Conservation (phyloP, 306 rosid species). For the Coriaria nepalensis region DNA sequence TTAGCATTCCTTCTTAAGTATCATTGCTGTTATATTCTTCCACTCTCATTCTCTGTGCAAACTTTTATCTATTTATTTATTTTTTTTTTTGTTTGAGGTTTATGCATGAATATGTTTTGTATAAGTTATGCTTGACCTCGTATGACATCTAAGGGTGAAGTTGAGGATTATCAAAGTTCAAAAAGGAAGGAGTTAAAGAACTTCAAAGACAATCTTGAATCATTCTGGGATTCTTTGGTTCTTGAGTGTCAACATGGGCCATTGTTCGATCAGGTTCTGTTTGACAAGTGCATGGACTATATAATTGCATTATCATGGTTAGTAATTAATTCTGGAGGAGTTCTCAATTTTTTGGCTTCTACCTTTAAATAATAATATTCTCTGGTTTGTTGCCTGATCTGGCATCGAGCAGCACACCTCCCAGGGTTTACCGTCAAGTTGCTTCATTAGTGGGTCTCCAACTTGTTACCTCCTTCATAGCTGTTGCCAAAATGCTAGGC, state of each 20-base stretch:
- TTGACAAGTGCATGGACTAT: conserved; percentile 98
- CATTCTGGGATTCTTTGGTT: conserved; percentile 76
- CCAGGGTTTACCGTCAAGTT: conserved; percentile 91
- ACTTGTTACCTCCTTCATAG: conserved; percentile 79
- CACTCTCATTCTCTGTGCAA: background rate
- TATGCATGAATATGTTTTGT: conserved; percentile 5
- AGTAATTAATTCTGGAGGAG: conserved; percentile 19
- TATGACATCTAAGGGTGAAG: conserved; percentile 51
- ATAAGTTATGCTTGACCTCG: conserved; percentile 19
- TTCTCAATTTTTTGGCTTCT: conserved; percentile 11
- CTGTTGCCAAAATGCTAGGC: conserved; percentile 72
- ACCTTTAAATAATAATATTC: conserved; percentile 9
- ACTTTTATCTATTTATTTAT: background rate
- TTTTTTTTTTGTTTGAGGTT: conserved; percentile 2
- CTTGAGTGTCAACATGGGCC: conserved; percentile 91
- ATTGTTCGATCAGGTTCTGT: conserved; percentile 71
- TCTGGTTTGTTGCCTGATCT: conserved; percentile 8
- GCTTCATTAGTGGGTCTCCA: conserved; percentile 90
- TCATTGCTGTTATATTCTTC: background rate
- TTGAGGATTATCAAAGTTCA: conserved; percentile 83
- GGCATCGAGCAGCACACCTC: conserved; percentile 71
- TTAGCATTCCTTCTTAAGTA: background rate
- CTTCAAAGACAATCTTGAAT: conserved; percentile 83
- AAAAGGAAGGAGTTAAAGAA: conserved; percentile 75
- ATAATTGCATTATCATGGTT: conserved; percentile 92